Percentiles rank a stretch among this genome's conserved stretches.
These are phyloP conservation scores for Geoglossum glabrum DNA, from an alignment of 495 filamentous ascomycete species.

Conservation along the genomic window DNA sequence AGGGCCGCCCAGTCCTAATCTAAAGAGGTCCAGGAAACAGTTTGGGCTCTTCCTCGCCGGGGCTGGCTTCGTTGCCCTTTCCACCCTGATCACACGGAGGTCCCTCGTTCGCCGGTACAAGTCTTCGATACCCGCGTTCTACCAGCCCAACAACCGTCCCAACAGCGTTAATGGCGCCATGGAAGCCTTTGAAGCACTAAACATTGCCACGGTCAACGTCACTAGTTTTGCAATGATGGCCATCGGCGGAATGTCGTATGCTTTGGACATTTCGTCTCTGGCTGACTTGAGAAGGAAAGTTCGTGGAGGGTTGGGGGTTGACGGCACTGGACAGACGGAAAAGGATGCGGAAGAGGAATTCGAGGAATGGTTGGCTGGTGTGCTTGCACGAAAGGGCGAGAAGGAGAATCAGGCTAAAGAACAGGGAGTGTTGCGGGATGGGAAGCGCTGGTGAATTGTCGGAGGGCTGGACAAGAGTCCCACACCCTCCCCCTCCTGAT, in stretches of 20 bases:
- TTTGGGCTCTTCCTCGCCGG: slow-evolving; percentile 48
- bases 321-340: slow-evolving; percentile 25
- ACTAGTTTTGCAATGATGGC: slow-evolving; percentile 46
- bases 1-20: background rate
- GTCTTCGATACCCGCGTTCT: slow-evolving; percentile 40
- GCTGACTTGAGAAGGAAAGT: slow-evolving; percentile 44
- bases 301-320: slow-evolving; percentile 26
- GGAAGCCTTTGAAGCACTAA: slow-evolving; percentile 60
- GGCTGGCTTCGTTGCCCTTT: slow-evolving; percentile 47
- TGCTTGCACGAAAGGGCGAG: slow-evolving; percentile 34
- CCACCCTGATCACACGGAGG: slow-evolving; percentile 49
- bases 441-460: background rate
- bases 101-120: slow-evolving; percentile 34
- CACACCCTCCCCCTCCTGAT: no score
- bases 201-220: slow-evolving; percentile 67
- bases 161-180: slow-evolving; percentile 26
- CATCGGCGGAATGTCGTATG: slow-evolving; percentile 45
- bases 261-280: slow-evolving; percentile 47
- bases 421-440: no score
- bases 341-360: slow-evolving; percentile 43
- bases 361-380: slow-evolving; percentile 46
- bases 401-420: slow-evolving; percentile 8
- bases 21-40: slow-evolving; percentile 24
- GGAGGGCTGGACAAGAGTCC: no score
- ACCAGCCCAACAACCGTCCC: slow-evolving; percentile 33